Conservation (phyloP, 192 early-diverging fungal genomes). For the Entomortierella parvispora region DNA sequence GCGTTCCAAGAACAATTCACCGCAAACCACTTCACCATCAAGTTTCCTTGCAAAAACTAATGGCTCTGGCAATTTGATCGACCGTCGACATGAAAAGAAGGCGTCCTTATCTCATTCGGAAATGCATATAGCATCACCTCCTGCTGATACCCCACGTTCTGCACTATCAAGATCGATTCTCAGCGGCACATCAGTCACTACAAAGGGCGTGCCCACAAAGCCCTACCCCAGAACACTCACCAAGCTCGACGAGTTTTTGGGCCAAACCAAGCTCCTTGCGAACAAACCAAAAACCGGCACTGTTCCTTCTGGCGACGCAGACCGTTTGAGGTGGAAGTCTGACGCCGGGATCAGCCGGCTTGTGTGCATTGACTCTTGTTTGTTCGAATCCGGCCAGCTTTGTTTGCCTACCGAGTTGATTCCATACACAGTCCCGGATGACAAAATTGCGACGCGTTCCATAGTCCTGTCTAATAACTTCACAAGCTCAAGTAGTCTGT, state of each 20-base stretch:
- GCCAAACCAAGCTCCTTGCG: neutral
- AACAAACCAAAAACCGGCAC: neutral
- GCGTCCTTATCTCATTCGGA: too few relatives aligned
- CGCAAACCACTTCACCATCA: too few relatives aligned
- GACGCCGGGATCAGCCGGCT: constrained; percentile 12
- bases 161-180: neutral
- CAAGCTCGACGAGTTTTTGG: constrained; percentile 22
- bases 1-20: too few relatives aligned
- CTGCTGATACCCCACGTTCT: too few relatives aligned
- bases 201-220: neutral
- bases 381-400: constrained; percentile 18
- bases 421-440: constrained; percentile 5
- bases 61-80: too few relatives aligned
- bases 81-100: too few relatives aligned
- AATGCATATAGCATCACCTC: too few relatives aligned
- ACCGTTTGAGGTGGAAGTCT: constrained; percentile 14
- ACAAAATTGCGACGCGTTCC: neutral
- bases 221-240: neutral
- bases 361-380: neutral
- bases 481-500: neutral
- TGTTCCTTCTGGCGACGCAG: neutral
- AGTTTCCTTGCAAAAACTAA: too few relatives aligned
- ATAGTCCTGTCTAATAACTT: too few relatives aligned
- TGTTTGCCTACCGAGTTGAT: constrained; percentile 21
- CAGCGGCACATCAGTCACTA: neutral